Conservation (phyloP, 2,329 filamentous ascomycete species). For the Sporothrix globosa region DNA sequence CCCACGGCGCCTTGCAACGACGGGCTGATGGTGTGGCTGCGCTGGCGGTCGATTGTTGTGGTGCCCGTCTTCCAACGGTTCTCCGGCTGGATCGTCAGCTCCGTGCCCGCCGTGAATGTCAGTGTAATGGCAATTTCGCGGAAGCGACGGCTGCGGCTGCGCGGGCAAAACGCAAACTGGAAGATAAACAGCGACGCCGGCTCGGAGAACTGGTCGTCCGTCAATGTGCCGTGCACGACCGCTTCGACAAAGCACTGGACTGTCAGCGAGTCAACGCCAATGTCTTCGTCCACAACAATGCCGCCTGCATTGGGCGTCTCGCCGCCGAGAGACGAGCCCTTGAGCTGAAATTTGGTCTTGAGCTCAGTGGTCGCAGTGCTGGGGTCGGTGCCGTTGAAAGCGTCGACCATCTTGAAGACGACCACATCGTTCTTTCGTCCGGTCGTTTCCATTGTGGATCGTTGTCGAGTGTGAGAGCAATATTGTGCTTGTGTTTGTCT, state of each 20-base stretch:
- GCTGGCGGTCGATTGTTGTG: conserved; percentile 19
- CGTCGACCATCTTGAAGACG: conserved; percentile 24
- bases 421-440: conserved; percentile 7
- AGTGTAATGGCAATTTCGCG: conserved; percentile 21
- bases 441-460: not conserved
- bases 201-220: not conserved
- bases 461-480: not conserved
- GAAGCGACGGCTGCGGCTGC: conserved; percentile 26
- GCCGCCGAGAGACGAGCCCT: conserved; percentile 16
- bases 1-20: conserved; percentile 17
- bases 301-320: conserved; percentile 20
- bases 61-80: conserved; percentile 25
- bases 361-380: not conserved
- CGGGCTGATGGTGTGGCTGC: conserved; percentile 27
- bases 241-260: conserved; percentile 24
- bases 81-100: conserved; percentile 11
- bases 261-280: conserved; percentile 6
- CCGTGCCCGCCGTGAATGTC: conserved; percentile 22
- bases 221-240: conserved; percentile 25
- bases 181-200: conserved; percentile 26
- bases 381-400: not conserved
- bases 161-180: conserved; percentile 22
- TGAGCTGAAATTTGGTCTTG: conserved; percentile 20
- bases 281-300: conserved; percentile 15
- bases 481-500: not conserved